Evolutionary conservation across 257 asterid genomes (phyloP).

Genomic region (Solanum chmielewskii): DNA sequence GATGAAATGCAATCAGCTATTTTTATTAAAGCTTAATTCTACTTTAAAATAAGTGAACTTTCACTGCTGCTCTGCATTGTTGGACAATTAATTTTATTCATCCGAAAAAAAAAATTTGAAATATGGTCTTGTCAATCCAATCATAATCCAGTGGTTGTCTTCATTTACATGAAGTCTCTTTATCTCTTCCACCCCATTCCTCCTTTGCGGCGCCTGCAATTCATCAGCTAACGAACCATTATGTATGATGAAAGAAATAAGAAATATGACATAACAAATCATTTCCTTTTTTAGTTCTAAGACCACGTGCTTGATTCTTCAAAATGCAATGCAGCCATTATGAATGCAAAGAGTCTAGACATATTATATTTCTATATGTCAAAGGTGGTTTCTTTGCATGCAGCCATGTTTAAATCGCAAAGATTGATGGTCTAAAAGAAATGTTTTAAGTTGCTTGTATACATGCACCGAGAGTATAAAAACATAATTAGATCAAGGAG

Average conservation of each 20-base stretch:
- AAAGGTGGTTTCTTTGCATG: not conserved
- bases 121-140: not conserved
- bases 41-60: not conserved
- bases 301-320: not conserved
- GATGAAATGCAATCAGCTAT: not conserved
- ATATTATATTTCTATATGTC: not conserved
- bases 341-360: not conserved
- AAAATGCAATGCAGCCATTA: not conserved
- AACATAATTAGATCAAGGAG: not conserved
- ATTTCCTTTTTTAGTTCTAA: not conserved
- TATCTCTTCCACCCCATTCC: not conserved
- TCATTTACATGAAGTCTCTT: not conserved
- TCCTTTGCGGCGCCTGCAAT: not conserved
- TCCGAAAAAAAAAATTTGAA: not conserved
- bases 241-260: not conserved
- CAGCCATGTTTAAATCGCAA: not conserved
- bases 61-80: not conserved
- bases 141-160: not conserved
- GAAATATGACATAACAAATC: not conserved
- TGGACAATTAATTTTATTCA: not conserved
- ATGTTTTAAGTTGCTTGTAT: not conserved
- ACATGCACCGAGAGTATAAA: not conserved
- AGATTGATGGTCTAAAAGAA: not conserved
- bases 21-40: not conserved
- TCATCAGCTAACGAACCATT: not conserved